These are phyloP conservation scores for Aciculosporium take DNA, from an alignment of 2,329 filamentous ascomycete genomes.

Conservation along the genomic window DNA sequence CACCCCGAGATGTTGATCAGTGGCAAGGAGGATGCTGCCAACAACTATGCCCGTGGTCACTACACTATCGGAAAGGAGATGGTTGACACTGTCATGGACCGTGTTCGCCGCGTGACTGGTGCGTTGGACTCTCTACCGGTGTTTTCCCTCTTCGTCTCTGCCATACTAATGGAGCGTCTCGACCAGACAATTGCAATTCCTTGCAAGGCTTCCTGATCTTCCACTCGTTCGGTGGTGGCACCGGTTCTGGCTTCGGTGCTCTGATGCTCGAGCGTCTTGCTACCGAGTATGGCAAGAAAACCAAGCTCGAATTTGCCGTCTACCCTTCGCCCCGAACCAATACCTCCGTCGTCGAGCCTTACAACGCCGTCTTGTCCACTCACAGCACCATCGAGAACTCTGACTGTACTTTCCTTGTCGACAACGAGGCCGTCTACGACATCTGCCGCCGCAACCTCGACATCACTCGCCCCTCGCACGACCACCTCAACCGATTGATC, in stretches of 20 bases:
- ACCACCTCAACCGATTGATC: slow-evolving; percentile 60
- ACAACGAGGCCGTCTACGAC: slow-evolving; percentile 63
- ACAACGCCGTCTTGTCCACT: slow-evolving; percentile 59
- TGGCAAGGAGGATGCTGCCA: slow-evolving; percentile 64
- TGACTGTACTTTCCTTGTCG: slow-evolving; percentile 66
- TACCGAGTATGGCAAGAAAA: slow-evolving; percentile 65
- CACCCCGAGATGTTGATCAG: slow-evolving; percentile 59
- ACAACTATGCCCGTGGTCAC: slow-evolving; percentile 65
- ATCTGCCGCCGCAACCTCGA: slow-evolving; percentile 61
- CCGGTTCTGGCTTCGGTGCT: slow-evolving; percentile 58
- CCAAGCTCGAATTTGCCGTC: slow-evolving; percentile 60
- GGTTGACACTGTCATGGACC: slow-evolving; percentile 56
- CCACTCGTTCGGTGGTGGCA: slow-evolving; percentile 62
- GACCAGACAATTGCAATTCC: slow-evolving; percentile 53
- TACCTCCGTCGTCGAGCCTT: slow-evolving; percentile 58
- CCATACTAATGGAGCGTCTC: slow-evolving; percentile 9
- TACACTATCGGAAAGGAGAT: slow-evolving; percentile 68
- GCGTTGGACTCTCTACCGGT: slow-evolving; percentile 16
- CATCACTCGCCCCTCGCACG: slow-evolving; percentile 53
- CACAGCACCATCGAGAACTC: slow-evolving; percentile 66
- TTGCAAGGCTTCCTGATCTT: slow-evolving; percentile 63
- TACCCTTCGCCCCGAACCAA: slow-evolving; percentile 58
- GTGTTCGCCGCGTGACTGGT: slow-evolving; percentile 56
- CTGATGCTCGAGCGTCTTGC: slow-evolving; percentile 58
- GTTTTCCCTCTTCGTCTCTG: neutral